These are phyloP conservation scores for Panicum hallii DNA, from an alignment of 202 grass and related monocot genomes.

Conservation along the genomic window DNA sequence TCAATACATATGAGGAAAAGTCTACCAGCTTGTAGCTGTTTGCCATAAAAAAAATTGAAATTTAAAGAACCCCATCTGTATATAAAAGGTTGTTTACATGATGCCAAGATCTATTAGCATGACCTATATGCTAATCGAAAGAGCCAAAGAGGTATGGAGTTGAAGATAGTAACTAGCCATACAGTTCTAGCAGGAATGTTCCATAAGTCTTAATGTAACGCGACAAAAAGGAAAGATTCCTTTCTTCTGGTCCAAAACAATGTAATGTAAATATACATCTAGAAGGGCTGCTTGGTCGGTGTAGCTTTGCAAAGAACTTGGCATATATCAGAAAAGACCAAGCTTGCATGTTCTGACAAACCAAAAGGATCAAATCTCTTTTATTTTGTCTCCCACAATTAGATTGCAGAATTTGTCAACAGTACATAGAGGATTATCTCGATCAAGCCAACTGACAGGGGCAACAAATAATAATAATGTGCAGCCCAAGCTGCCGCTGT, in stretches of 20 bases:
- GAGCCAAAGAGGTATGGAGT: not conserved
- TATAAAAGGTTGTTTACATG: not conserved
- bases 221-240: not conserved
- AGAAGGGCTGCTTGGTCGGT: not conserved
- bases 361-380: slow-evolving; percentile 15
- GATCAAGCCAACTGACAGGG: slow-evolving; percentile 9
- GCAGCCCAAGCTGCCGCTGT: not conserved
- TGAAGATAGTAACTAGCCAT: not conserved
- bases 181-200: not conserved
- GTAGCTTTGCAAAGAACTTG: slow-evolving; percentile 15
- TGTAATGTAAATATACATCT: not conserved
- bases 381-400: not conserved
- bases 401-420: slow-evolving; percentile 9
- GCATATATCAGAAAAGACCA: not conserved
- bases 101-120: not conserved
- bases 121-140: not conserved
- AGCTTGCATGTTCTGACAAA: slow-evolving; percentile 13
- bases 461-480: slow-evolving; percentile 18
- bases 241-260: slow-evolving; percentile 19
- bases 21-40: not conserved
- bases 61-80: not conserved
- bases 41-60: slow-evolving; percentile 13
- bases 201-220: not conserved
- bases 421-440: not conserved
- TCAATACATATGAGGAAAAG: not conserved